These are phyloP conservation scores for Biscutella laevigata DNA, from an alignment of 441 rosid species.

Conservation along the genomic window DNA sequence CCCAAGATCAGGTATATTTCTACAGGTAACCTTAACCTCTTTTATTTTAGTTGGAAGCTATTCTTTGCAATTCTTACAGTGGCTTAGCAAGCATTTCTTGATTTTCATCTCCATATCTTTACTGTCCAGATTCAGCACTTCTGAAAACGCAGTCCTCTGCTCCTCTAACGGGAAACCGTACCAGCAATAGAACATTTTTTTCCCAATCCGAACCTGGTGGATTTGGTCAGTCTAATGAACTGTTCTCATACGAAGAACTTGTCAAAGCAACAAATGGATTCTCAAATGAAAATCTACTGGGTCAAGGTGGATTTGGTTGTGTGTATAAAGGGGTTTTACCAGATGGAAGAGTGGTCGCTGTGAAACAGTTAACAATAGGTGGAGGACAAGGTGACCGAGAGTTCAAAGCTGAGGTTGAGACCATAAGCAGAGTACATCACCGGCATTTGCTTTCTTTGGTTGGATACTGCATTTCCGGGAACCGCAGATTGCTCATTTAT, in stretches of 20 bases:
- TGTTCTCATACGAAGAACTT: conserved; percentile 67
- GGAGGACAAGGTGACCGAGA: conserved; percentile 93
- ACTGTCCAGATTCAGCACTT: conserved; percentile 38
- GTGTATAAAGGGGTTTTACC: conserved; percentile 72
- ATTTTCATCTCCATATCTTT: conserved; percentile 1
- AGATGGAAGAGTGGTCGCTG: conserved; percentile 74
- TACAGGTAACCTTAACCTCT: not conserved
- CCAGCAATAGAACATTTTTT: conserved; percentile 34
- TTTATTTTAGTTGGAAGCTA: not conserved
- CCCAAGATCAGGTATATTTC: conserved; percentile 53
- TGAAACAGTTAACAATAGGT: conserved; percentile 71
- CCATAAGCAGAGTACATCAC: conserved; percentile 84
- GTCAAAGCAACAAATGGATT: conserved; percentile 61
- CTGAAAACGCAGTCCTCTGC: conserved; percentile 48
- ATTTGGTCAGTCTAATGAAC: conserved; percentile 56
- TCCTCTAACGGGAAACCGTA: conserved; percentile 51
- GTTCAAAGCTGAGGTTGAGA: conserved; percentile 87
- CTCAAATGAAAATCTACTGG: conserved; percentile 61
- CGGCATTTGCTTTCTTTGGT: conserved; percentile 85
- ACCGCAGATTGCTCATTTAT: conserved; percentile 61
- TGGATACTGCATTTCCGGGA: conserved; percentile 77
- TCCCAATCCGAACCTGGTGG: conserved; percentile 49
- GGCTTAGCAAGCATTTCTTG: not conserved
- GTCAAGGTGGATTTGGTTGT: conserved; percentile 88
- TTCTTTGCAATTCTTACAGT: not conserved